A percentile compares a stretch with the other conserved stretches of the same genome.
phyloP scores from a whole-genome alignment of 257 asterid genomes.

The Verbena officinalis region DNA sequence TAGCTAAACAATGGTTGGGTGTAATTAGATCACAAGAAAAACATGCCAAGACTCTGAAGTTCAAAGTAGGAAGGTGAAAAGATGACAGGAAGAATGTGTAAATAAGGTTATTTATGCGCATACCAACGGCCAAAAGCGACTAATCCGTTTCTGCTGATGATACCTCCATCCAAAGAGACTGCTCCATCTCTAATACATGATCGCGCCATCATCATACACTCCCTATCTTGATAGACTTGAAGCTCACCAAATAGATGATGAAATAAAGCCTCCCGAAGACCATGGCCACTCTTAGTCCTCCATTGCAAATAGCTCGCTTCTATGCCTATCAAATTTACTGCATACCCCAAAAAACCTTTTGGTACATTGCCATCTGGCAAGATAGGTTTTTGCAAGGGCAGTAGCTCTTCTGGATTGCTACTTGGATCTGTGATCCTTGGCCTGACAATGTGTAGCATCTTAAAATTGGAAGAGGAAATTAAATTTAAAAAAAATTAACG shows the following conservation, averaged over 20 bases:
- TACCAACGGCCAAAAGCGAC: conserved; percentile 51
- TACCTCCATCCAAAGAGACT: conserved; percentile 70
- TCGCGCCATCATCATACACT: conserved; percentile 49
- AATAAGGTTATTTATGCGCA: neutral
- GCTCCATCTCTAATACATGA: conserved; percentile 53
- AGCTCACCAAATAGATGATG: conserved; percentile 62
- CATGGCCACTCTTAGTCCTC: conserved; percentile 46
- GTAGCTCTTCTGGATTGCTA: conserved; percentile 35
- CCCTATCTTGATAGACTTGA: conserved; percentile 57
- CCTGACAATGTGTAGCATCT: conserved; percentile 36
- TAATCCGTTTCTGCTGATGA: conserved; percentile 54
- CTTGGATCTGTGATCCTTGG: conserved; percentile 28
- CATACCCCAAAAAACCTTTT: conserved; percentile 58
- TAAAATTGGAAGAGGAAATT: neutral
- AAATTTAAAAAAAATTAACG: no score
- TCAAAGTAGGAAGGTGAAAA: no score
- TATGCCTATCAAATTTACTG: conserved; percentile 50
- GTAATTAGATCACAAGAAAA: no score
- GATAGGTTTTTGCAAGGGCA: conserved; percentile 45
- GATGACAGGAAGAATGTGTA: neutral
- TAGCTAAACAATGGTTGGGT: no score
- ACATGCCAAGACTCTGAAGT: no score
- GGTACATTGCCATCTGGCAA: conserved; percentile 47
- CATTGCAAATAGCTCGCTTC: conserved; percentile 30
- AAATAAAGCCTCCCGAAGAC: conserved; percentile 59